A percentile compares a stretch with the other conserved stretches of the same genome.
phyloP scores from a whole-genome alignment of 345 rosid species.

The Syzygium aromaticum region DNA sequence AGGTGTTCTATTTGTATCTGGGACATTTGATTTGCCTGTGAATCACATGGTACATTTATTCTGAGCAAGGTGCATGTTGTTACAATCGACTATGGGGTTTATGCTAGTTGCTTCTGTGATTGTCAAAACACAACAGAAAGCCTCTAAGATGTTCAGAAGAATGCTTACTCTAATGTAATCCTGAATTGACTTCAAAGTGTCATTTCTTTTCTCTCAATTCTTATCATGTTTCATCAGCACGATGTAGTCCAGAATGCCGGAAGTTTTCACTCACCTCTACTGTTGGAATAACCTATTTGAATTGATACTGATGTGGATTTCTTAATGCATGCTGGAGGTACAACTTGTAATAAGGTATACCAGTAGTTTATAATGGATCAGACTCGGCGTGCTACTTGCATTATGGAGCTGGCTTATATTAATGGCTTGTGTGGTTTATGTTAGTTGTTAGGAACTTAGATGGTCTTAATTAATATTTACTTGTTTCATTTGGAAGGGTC shows the following conservation, averaged over 20 bases:
- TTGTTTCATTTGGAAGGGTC: slow-evolving; percentile 17
- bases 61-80: background rate
- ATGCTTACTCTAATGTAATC: background rate
- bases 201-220: background rate
- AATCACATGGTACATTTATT: background rate
- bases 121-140: background rate
- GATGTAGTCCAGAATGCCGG: background rate
- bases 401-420: background rate
- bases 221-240: background rate
- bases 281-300: background rate
- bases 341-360: background rate
- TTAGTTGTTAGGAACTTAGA: background rate
- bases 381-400: background rate
- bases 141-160: background rate
- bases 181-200: background rate
- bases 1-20: background rate
- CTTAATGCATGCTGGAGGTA: background rate
- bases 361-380: background rate
- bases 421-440: background rate
- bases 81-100: background rate
- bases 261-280: background rate
- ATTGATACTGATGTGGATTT: background rate
- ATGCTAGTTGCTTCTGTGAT: background rate
- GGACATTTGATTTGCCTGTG: background rate
- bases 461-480: background rate